Evolutionary conservation across 2,329 filamentous ascomycete species (phyloP).

Genomic region (Fusarium chlamydosporum): DNA sequence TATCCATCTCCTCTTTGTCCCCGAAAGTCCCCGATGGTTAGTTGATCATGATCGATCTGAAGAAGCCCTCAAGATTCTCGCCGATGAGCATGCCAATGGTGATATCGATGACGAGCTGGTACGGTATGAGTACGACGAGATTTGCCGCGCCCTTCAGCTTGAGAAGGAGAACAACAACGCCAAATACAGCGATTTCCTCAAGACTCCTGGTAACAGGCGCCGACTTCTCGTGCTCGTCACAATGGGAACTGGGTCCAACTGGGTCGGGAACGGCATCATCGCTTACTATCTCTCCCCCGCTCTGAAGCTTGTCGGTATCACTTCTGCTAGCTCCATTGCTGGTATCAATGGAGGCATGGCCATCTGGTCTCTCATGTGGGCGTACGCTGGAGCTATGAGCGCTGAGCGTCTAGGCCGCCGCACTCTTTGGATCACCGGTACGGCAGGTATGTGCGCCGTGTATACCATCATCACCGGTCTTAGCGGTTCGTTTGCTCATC

Average conservation of each 20-base stretch:
- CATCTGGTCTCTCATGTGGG: conserved; percentile 36
- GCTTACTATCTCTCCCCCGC: conserved; percentile 74
- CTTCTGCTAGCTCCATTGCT: conserved; percentile 7
- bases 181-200: conserved; percentile 71
- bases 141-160: conserved; percentile 70
- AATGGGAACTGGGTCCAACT: conserved; percentile 75
- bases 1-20: conserved; percentile 54
- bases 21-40: conserved; percentile 57
- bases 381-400: conserved; percentile 30
- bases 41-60: conserved; percentile 53
- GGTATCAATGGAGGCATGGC: conserved; percentile 44
- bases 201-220: conserved; percentile 74
- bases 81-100: conserved; percentile 73
- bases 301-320: conserved; percentile 48
- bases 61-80: conserved; percentile 67
- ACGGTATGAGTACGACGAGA: conserved; percentile 74
- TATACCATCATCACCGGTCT: conserved; percentile 31
- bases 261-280: conserved; percentile 74
- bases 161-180: conserved; percentile 66
- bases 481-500: conserved; percentile 20
- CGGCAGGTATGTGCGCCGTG: conserved; percentile 22
- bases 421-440: conserved; percentile 32
- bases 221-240: conserved; percentile 71
- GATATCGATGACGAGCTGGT: conserved; percentile 69
- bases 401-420: conserved; percentile 34